Evolutionary conservation across 345 rosid species (phyloP).

Genomic region (Melaleuca alternifolia): DNA sequence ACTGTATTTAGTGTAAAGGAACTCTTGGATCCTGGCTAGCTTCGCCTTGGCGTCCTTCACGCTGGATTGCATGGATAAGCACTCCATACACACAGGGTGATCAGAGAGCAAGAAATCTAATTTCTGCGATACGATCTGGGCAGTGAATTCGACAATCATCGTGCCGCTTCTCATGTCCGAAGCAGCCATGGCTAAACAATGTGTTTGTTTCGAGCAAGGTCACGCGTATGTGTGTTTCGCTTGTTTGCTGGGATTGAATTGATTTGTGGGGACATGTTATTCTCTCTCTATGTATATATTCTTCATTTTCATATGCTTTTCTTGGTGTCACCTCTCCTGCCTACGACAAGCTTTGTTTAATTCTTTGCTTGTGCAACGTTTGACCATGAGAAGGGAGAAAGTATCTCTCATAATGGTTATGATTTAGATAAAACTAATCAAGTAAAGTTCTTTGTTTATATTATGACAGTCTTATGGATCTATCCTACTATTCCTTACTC

Average conservation of each 20-base stretch:
- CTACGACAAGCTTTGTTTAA: rapidly evolving
- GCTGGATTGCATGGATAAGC: rapidly evolving
- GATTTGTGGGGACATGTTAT: not conserved
- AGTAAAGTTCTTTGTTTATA: rapidly evolving
- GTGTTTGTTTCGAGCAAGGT: not conserved
- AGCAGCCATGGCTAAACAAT: not conserved
- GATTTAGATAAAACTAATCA: not conserved
- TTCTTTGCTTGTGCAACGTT: not conserved
- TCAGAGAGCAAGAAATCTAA: not conserved
- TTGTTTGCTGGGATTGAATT: not conserved
- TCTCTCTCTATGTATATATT: not conserved
- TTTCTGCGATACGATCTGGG: too few species aligned
- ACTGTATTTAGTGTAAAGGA: not conserved
- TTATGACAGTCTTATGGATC: rapidly evolving
- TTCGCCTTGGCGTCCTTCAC: rapidly evolving
- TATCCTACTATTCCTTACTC: not conserved
- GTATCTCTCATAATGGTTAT: not conserved
- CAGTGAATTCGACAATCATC: rapidly evolving
- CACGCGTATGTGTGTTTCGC: not conserved
- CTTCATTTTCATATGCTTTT: not conserved
- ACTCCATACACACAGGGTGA: rapidly evolving
- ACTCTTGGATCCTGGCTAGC: not conserved
- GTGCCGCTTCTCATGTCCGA: not conserved
- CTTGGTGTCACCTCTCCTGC: not conserved
- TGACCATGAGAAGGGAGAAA: not conserved